Evolutionary conservation across 129 eudicot species (phyloP).

Genomic region (Solidago caesia): DNA sequence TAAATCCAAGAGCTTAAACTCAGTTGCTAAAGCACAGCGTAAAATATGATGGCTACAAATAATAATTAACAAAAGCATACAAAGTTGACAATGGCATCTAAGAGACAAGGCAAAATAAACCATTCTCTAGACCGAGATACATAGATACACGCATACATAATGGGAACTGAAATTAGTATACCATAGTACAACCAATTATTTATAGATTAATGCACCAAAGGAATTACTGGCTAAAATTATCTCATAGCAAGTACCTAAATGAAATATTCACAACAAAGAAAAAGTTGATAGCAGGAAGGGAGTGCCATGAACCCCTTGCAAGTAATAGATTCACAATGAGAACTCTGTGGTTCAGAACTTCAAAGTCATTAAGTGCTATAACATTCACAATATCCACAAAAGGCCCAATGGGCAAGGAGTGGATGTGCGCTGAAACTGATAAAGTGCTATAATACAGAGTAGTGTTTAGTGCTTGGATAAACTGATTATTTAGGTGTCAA

Average conservation of each 20-base stretch:
- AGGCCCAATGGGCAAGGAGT: not conserved
- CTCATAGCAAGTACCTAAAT: not conserved
- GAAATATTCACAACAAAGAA: not conserved
- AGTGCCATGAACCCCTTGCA: not conserved
- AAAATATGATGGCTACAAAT: not conserved
- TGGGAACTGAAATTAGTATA: not conserved
- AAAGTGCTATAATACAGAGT: not conserved
- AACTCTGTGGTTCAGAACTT: not conserved
- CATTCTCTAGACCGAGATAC: not conserved
- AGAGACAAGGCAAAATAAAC: not conserved
- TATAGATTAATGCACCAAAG: not conserved
- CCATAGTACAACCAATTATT: not conserved
- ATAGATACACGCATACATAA: no score
- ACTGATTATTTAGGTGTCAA: not conserved
- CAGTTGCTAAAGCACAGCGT: constrained; percentile 50
- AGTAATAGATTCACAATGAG: not conserved
- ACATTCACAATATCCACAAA: not conserved
- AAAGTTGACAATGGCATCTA: not conserved
- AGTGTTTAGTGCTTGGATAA: no score
- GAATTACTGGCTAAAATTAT: not conserved
- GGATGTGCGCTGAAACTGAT: not conserved
- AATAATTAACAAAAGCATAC: not conserved
- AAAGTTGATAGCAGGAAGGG: not conserved
- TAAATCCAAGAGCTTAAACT: constrained; percentile 53
- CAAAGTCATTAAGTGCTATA: not conserved